Conservation (phyloP, 2,329 filamentous ascomycete species). For the Fusarium sterilihyphosum region DNA sequence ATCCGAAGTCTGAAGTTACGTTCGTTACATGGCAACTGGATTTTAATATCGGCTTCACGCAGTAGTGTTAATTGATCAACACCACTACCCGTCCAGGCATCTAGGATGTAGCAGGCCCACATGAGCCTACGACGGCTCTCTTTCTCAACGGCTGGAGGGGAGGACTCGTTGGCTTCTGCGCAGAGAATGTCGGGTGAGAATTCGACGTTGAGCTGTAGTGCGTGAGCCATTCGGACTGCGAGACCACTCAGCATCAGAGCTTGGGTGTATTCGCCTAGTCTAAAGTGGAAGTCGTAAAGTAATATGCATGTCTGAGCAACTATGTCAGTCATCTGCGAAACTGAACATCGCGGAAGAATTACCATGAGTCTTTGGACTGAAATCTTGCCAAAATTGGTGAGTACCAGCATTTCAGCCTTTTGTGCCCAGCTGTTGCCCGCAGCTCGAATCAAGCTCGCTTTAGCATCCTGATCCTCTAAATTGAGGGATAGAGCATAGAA, state of each 20-base stretch:
- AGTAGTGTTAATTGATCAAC: conserved; percentile 52
- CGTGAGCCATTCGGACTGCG: conserved; percentile 54
- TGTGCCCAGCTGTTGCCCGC: conserved; percentile 53
- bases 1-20: conserved; percentile 55
- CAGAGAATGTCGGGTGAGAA: conserved; percentile 52
- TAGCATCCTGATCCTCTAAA: conserved; percentile 45
- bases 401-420: conserved; percentile 49
- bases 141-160: conserved; percentile 50
- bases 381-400: conserved; percentile 52
- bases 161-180: conserved; percentile 43
- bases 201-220: conserved; percentile 53
- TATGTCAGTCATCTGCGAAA: background rate
- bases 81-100: conserved; percentile 53
- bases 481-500: conserved; percentile 48
- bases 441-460: conserved; percentile 44
- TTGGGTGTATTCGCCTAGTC: conserved; percentile 52
- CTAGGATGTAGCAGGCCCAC: conserved; percentile 56
- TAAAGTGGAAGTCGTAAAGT: conserved; percentile 53
- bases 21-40: conserved; percentile 54
- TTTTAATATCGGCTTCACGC: conserved; percentile 54
- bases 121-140: conserved; percentile 53
- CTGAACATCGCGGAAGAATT: background rate
- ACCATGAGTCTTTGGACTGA: conserved; percentile 54
- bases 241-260: conserved; percentile 55
- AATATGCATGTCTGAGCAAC: conserved; percentile 48